Evolutionary conservation across 768 basidiomycete species (phyloP).

Genomic region (Hypholoma sublateritium): DNA sequence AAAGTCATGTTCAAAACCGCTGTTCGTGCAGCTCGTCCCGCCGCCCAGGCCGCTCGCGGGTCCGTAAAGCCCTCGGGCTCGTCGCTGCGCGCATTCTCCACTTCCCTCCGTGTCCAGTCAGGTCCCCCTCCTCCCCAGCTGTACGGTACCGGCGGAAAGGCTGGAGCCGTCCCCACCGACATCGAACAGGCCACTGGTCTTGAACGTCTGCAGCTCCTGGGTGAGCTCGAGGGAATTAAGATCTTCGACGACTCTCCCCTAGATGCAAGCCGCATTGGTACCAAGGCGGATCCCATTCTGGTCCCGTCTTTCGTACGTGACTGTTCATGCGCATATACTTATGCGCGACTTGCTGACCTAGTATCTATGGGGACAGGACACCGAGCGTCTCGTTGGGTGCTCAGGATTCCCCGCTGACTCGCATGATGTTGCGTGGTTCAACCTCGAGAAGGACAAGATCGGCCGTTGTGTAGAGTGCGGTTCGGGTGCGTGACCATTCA

Average conservation of each 20-base stretch:
- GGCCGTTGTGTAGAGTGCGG: constrained; percentile 92
- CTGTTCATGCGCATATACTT: neutral
- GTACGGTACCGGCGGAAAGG: constrained; percentile 69
- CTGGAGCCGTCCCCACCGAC: constrained; percentile 80
- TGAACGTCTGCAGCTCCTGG: constrained; percentile 91
- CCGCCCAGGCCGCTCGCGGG: constrained; percentile 37
- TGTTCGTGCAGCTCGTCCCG: constrained; percentile 46
- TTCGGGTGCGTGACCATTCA: constrained; percentile 59
- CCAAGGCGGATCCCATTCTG: constrained; percentile 81
- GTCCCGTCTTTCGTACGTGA: constrained; percentile 81
- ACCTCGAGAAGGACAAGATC: constrained; percentile 59
- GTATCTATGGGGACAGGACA: constrained; percentile 48
- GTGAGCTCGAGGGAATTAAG: constrained; percentile 83
- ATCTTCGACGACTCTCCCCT: constrained; percentile 89
- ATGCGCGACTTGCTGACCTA: neutral
- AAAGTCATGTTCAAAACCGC: constrained; percentile 44
- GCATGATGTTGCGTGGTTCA: constrained; percentile 91
- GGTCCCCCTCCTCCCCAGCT: constrained; percentile 63
- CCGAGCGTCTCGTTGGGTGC: constrained; percentile 87
- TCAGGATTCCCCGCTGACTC: constrained; percentile 95
- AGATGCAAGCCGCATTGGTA: constrained; percentile 84
- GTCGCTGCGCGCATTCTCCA: constrained; percentile 58
- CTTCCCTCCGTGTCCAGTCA: constrained; percentile 53
- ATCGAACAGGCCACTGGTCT: constrained; percentile 93
- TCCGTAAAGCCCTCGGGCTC: constrained; percentile 30